Percentiles rank a stretch among this genome's conserved stretches.
Evolutionary conservation across 2,329 filamentous ascomycete species (phyloP).

Genomic region (Calonectria pteridis): DNA sequence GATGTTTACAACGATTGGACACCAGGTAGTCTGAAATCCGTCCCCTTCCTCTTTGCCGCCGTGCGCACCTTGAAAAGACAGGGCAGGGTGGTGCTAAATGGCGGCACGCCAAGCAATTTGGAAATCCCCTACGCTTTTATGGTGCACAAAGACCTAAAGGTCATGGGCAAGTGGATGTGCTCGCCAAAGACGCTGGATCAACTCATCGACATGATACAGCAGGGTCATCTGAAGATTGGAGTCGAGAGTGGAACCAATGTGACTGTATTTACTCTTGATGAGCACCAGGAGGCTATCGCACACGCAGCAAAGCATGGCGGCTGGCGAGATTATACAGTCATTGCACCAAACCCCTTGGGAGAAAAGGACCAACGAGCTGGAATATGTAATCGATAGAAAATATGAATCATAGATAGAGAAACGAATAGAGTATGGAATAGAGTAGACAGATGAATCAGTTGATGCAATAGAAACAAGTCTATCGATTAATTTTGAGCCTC

Average conservation of each 20-base stretch:
- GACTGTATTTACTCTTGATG: neutral
- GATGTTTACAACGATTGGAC: conserved; percentile 22
- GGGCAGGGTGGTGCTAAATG: conserved; percentile 17
- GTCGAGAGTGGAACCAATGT: neutral
- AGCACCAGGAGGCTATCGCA: conserved; percentile 13
- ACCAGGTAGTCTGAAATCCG: neutral
- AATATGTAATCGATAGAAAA: neutral
- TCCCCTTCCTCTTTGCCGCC: conserved; percentile 8
- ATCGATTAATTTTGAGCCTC: neutral
- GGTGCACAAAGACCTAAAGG: conserved; percentile 17
- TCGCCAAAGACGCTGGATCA: neutral
- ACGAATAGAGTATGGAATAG: neutral
- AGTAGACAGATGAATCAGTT: neutral
- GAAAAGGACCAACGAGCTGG: neutral
- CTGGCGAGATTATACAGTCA: conserved; percentile 19
- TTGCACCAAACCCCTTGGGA: neutral
- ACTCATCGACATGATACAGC: conserved; percentile 20
- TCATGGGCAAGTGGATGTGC: conserved; percentile 27
- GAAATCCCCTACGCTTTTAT: conserved; percentile 15
- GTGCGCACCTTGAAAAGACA: conserved; percentile 10
- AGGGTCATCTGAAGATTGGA: conserved; percentile 7
- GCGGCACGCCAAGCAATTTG: neutral
- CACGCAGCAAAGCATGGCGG: conserved; percentile 1
- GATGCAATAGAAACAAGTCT: neutral
- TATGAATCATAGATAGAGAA: neutral